Base-by-base conservation (phyloP, 495 filamentous ascomycete genomes). In the Penicillium ucsense region DNA sequence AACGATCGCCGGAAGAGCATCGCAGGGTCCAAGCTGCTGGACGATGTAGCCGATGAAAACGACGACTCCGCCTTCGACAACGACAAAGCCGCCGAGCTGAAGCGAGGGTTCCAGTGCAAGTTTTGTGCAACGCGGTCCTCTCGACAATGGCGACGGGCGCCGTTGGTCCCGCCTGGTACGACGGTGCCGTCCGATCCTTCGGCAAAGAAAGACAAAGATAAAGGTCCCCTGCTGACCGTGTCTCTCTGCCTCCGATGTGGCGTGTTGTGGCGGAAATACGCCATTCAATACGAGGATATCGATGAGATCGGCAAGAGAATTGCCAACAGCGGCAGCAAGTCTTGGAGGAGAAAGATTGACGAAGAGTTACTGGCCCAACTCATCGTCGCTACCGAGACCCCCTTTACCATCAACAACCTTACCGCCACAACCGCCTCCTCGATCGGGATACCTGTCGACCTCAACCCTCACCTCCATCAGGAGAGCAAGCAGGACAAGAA, bases 31-130 rank as follows among this genome's bases (percentile, higher is more conserved):
- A 88, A 88, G 58, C 68, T 96, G 20, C 78, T 89, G 44, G 89
- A 96, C 49, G 90, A 97, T 58, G 84, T 97, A 48, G 90, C 94
- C 20, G 85, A 97, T 61, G 87, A 91, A 46, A 75, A 84, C 27
- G 92, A 99, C 51, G 92, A 99, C 63, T 99, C 92, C 5, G 91
- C 94, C 6, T 99, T 96, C 52, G 94, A 97, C 59, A 83, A 82
- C 41, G 83, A 84, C 8, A 99, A 97, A 70, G 91, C 91, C 2
- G 64, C 65, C 3, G 71, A 78, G 29, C 81, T 79, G 60, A 94
- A 92, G 63, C 82, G 83, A 51, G 79, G 78, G 3, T 97, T 99
- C 59, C 76, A 89, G 48, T 99, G 92, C 79, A 97, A 95, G 61
- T 97, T 96, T 61, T 99, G 92, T 61, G 69, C 65, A 35, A 87